phyloP scores from a whole-genome alignment of 2,329 filamentous ascomycete species.

The Aureobasidium zeae region DNA sequence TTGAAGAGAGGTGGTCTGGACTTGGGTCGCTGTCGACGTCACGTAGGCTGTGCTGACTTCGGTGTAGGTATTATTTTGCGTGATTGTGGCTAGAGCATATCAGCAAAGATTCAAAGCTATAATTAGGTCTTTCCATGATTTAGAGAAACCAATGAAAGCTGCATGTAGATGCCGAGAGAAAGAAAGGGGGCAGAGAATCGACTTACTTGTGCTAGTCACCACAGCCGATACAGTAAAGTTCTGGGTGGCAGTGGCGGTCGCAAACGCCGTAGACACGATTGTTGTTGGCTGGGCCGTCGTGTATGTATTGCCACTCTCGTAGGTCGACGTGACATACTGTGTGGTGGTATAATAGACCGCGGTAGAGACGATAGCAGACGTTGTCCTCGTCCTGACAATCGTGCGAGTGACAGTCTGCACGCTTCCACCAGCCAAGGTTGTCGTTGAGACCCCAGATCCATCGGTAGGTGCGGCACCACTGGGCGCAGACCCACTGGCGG shows the following conservation, averaged over 20 bases:
- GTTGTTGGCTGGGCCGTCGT: background rate
- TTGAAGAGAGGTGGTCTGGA: background rate
- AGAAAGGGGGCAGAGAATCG: background rate
- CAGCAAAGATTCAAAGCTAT: background rate
- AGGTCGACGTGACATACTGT: slow-evolving; percentile 9
- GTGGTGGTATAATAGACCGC: slow-evolving; percentile 7
- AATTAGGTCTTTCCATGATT: background rate
- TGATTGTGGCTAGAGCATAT: background rate
- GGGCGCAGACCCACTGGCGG: background rate
- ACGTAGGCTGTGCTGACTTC: background rate
- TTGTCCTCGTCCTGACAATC: slow-evolving; percentile 1
- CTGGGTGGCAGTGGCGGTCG: background rate
- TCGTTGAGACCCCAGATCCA: background rate
- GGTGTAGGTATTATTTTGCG: background rate
- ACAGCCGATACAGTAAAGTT: slow-evolving; percentile 3
- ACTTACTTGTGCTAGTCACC: slow-evolving; percentile 10
- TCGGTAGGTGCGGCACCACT: background rate
- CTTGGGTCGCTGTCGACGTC: background rate
- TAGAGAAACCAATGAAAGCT: background rate
- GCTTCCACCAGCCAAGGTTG: background rate
- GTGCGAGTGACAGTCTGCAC: slow-evolving; percentile 1
- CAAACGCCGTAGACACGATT: background rate
- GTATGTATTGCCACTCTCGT: background rate
- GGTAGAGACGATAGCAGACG: background rate
- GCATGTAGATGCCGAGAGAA: background rate